Percentiles rank a stretch among this genome's conserved stretches.
Conservation (phyloP, 495 filamentous ascomycete genomes). For the Aspergillus haitiensis region DNA sequence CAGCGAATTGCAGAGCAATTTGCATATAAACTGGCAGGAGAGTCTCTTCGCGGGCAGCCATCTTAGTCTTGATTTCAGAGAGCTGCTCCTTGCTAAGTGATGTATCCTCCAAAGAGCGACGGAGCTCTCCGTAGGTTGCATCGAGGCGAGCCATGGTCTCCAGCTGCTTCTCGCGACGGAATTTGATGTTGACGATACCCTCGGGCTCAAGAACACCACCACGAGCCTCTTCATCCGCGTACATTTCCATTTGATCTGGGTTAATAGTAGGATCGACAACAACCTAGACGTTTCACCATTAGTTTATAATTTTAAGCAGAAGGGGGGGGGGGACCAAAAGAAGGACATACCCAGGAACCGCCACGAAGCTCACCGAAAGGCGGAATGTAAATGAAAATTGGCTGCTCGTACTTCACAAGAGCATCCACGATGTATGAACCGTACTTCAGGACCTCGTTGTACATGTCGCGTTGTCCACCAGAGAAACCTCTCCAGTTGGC, state of each 20-base stretch:
- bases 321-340: slow-evolving; percentile 27
- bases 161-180: slow-evolving; percentile 93
- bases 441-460: slow-evolving; percentile 99
- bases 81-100: slow-evolving; percentile 70
- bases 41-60: slow-evolving; percentile 82
- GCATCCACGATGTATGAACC: slow-evolving; percentile 98
- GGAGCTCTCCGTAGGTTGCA: slow-evolving; percentile 75
- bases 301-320: slow-evolving; percentile 21
- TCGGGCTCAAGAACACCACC: slow-evolving; percentile 98
- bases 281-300: slow-evolving; percentile 50
- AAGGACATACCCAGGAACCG: slow-evolving; percentile 71
- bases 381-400: slow-evolving; percentile 97
- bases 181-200: slow-evolving; percentile 98
- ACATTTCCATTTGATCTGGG: slow-evolving; percentile 97
- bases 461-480: slow-evolving; percentile 98
- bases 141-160: slow-evolving; percentile 98
- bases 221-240: slow-evolving; percentile 92
- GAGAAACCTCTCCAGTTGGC: slow-evolving; percentile 99
- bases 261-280: slow-evolving; percentile 99
- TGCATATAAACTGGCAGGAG: slow-evolving; percentile 91
- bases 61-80: slow-evolving; percentile 76
- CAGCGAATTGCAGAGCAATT: slow-evolving; percentile 91
- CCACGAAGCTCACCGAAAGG: slow-evolving; percentile 95
- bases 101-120: slow-evolving; percentile 69
- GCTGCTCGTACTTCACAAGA: slow-evolving; percentile 96